These are phyloP conservation scores for Exsudoporus frostii DNA, from an alignment of 768 basidiomycete genomes.

Conservation along the genomic window DNA sequence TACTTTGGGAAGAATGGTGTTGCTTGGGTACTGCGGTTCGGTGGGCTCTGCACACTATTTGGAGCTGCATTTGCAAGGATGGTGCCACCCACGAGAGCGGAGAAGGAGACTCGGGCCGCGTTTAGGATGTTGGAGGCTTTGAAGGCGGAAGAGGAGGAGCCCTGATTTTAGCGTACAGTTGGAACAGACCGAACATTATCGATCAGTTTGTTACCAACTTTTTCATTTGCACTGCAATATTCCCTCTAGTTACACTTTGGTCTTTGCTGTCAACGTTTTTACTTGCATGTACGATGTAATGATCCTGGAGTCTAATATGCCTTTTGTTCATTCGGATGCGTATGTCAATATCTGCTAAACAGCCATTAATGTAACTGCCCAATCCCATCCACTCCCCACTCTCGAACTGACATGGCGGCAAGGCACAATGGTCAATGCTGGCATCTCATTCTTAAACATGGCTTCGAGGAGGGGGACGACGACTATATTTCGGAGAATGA, in stretches of 20 bases:
- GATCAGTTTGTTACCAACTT: neutral
- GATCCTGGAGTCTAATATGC: neutral
- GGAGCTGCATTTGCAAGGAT: conserved; percentile 77
- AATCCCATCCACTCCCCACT: conserved; percentile 23
- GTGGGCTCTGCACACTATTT: conserved; percentile 78
- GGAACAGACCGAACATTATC: neutral
- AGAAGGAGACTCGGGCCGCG: conserved; percentile 83
- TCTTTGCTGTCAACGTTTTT: neutral
- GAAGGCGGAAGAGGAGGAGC: conserved; percentile 52
- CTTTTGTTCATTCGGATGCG: neutral
- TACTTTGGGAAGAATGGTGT: conserved; percentile 87
- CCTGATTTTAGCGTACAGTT: conserved; percentile 30
- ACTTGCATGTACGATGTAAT: neutral
- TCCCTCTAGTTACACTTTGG: neutral
- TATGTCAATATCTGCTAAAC: conserved; percentile 11
- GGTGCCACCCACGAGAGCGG: conserved; percentile 87
- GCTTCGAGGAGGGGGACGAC: conserved; percentile 16
- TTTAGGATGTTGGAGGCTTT: conserved; percentile 77
- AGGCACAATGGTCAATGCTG: conserved; percentile 28
- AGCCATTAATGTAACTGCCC: conserved; percentile 28
- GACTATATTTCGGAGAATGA: conserved; percentile 4
- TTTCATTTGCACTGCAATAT: conserved; percentile 4
- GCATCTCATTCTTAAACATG: conserved; percentile 24
- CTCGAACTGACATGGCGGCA: conserved; percentile 21
- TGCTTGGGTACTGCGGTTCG: conserved; percentile 91